Evolutionary conservation across 768 basidiomycete genomes (phyloP), one percentile per base, ranked within the genome.

Genomic region (Flagelloscypha sp.): DNA sequence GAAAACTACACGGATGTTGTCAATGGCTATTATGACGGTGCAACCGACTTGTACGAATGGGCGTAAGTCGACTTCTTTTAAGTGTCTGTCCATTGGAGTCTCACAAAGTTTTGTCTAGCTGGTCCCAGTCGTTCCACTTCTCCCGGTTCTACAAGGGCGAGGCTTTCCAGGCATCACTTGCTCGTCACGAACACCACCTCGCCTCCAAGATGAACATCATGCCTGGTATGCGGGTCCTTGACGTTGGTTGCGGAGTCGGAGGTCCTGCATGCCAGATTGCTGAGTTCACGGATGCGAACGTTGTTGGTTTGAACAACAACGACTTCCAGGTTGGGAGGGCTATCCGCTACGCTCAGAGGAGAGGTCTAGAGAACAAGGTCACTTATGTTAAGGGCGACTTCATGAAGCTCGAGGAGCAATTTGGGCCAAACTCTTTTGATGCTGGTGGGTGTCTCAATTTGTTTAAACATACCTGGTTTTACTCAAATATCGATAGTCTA

Each of bases 21-120:
- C 42, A 80, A 82, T n/a, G 90, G 90, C 27, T 97, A 94, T 65
- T 99, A 97, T 47, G 93, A 99, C 55, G 94, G 89, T 47, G 90
- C 88, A 6, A 98, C 94, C 3, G 79, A 88, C 53, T n/a, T n/a
- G n/a, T n/a, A n/a, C n/a, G n/a, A n/a, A n/a, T n/a, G n/a, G n/a
- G n/a, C n/a, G n/a, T n/a, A n/a, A n/a, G n/a, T n/a, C n/a, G n/a
- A n/a, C n/a, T n/a, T n/a, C n/a, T n/a, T n/a, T n/a, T n/a, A n/a
- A n/a, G n/a, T n/a, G n/a, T n/a, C n/a, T n/a, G n/a, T n/a, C n/a
- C n/a, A n/a, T n/a, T n/a, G n/a, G n/a, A n/a, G n/a, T n/a, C n/a
- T n/a, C n/a, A n/a, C n/a, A n/a, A n/a, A n/a, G n/a, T n/a, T n/a
- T n/a, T n/a, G 54, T 83, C 73, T 40, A 80, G 76, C n/a, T 74